Evolutionary conservation across 2,329 filamentous ascomycete genomes (phyloP).

Genomic region (Anisogramma anomala): DNA sequence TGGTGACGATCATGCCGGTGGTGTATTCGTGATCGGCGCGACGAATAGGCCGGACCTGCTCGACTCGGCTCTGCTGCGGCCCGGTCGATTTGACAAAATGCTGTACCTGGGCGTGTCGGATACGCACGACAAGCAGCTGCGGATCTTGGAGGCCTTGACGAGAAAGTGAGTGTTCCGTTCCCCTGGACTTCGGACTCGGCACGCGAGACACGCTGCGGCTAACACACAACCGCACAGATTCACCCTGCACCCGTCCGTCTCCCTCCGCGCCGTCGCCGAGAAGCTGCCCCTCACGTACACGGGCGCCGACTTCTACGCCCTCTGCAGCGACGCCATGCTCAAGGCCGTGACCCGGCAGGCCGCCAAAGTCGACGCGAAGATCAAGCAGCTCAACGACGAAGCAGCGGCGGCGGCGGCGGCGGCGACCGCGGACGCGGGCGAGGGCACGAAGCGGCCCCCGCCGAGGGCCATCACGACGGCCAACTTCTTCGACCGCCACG

Average conservation of each 20-base stretch:
- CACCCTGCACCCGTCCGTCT: constrained; percentile 67
- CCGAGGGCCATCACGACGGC: constrained; percentile 61
- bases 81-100: constrained; percentile 96
- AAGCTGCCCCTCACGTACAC: constrained; percentile 90
- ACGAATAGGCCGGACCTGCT: constrained; percentile 91
- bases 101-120: constrained; percentile 92
- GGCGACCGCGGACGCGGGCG: neutral
- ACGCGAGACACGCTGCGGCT: neutral
- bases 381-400: constrained; percentile 53
- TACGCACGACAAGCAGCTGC: constrained; percentile 91
- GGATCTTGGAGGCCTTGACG: constrained; percentile 85
- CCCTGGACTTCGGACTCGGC: no score
- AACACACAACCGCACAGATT: constrained; percentile 45
- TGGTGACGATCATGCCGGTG: constrained; percentile 66
- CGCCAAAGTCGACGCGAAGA: constrained; percentile 69
- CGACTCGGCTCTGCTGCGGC: constrained; percentile 78
- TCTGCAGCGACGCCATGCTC: constrained; percentile 97
- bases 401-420: constrained; percentile 18
- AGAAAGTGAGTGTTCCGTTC: constrained; percentile 60
- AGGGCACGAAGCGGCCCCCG: constrained; percentile 15
- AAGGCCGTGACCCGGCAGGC: constrained; percentile 94
- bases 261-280: constrained; percentile 61
- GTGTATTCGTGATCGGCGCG: constrained; percentile 92
- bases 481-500: constrained; percentile 91
- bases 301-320: constrained; percentile 90